These are phyloP conservation scores for Pichia sp. DNA, from an alignment of 1,139 yeast genomes.

Conservation along the genomic window DNA sequence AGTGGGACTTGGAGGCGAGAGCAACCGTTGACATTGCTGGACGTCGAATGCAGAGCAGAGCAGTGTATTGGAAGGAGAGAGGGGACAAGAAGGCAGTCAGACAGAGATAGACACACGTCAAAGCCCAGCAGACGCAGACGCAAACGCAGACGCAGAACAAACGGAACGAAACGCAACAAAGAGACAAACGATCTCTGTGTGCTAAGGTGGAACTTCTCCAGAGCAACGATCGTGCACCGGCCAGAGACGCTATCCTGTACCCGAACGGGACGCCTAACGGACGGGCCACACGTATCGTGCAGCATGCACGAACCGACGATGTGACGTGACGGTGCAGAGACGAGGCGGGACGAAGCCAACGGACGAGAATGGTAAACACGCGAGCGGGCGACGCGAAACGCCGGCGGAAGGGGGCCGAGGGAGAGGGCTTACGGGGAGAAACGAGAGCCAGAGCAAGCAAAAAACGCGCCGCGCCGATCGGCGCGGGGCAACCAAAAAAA, in stretches of 20 bases:
- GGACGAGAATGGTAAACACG: neutral
- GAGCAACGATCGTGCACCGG: neutral
- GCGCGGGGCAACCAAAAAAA: too few relatives aligned
- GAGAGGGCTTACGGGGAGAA: too few relatives aligned
- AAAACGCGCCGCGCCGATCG: neutral
- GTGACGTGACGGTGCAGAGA: neutral
- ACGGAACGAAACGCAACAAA: too few relatives aligned
- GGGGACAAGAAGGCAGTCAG: too few relatives aligned
- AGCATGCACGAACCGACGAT: neutral
- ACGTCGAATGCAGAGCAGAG: neutral
- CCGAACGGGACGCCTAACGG: neutral
- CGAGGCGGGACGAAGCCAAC: too few relatives aligned
- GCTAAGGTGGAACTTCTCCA: neutral
- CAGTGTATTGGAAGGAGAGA: too few relatives aligned
- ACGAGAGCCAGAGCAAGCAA: too few relatives aligned
- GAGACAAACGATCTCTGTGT: neutral
- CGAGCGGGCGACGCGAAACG: neutral
- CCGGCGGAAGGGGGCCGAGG: neutral
- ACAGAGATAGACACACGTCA: too few relatives aligned
- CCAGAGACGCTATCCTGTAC: neutral
- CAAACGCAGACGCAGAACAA: too few relatives aligned
- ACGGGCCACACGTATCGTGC: neutral
- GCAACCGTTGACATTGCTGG: neutral
- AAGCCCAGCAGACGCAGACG: too few relatives aligned
- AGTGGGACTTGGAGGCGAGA: neutral